A percentile compares a stretch with the other conserved stretches of the same genome.
phyloP scores from a whole-genome alignment of 768 basidiomycete genomes.

The Phylloporus sp. region DNA sequence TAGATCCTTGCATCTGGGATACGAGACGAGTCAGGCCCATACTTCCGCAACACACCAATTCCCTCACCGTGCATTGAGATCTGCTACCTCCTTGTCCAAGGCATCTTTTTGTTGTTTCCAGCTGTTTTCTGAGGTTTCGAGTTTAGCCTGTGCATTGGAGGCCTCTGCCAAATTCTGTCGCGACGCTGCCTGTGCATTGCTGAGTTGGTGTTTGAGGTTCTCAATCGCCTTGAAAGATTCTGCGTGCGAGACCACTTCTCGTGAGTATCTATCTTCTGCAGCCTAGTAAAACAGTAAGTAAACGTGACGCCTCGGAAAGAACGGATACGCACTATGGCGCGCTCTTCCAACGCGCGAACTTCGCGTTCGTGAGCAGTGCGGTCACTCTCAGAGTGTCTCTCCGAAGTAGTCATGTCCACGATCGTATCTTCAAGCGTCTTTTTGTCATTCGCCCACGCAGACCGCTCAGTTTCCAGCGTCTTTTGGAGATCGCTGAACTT shows the following conservation, averaged over 20 bases:
- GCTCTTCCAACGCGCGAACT: constrained; percentile 62
- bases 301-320: neutral
- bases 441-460: constrained; percentile 74
- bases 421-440: constrained; percentile 80
- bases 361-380: constrained; percentile 61
- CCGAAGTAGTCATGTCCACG: constrained; percentile 73
- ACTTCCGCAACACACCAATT: neutral
- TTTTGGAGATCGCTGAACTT: constrained; percentile 60
- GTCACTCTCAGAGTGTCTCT: constrained; percentile 61
- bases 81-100: constrained; percentile 72
- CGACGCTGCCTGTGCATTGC: constrained; percentile 45
- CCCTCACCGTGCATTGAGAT: constrained; percentile 64
- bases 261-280: constrained; percentile 77
- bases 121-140: constrained; percentile 66
- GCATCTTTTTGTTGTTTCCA: constrained; percentile 78
- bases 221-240: constrained; percentile 76
- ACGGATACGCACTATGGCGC: constrained; percentile 51
- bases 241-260: constrained; percentile 82
- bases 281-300: constrained; percentile 35
- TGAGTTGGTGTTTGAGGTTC: constrained; percentile 59
- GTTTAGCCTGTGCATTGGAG: constrained; percentile 73
- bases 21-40: neutral
- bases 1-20: constrained; percentile 64
- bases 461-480: constrained; percentile 63
- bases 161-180: constrained; percentile 59